A percentile compares a stretch with the other conserved stretches of the same genome.
Evolutionary conservation across 192 early-diverging fungal genomes (phyloP).

Genomic region (Rhizoclosmatium sp.): DNA sequence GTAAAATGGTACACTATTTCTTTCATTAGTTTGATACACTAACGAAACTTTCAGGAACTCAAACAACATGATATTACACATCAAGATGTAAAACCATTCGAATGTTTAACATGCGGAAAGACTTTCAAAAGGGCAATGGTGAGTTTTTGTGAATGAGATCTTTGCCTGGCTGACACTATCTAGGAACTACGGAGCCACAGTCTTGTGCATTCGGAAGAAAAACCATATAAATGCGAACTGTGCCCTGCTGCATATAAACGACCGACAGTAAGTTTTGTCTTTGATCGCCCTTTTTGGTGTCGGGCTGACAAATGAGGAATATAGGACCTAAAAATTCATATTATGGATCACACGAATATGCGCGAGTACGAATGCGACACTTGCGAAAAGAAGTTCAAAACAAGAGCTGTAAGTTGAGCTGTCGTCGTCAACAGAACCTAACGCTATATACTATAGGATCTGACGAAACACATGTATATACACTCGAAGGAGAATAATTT

Average conservation of each 20-base stretch:
- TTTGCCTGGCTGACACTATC: background rate
- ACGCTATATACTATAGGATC: conserved; percentile 15
- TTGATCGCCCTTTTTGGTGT: background rate
- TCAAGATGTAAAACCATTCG: conserved; percentile 24
- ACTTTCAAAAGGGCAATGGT: conserved; percentile 34
- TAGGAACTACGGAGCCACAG: conserved; percentile 32
- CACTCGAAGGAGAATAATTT: conserved; percentile 19
- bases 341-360: conserved; percentile 32
- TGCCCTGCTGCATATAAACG: conserved; percentile 31
- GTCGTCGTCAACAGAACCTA: background rate
- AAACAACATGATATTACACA: conserved; percentile 36
- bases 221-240: conserved; percentile 24
- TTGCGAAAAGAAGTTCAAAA: conserved; percentile 29
- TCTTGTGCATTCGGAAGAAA: conserved; percentile 23
- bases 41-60: conserved; percentile 26
- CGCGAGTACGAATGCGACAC: conserved; percentile 27
- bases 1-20: conserved; percentile 24
- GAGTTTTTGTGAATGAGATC: background rate
- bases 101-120: conserved; percentile 32
- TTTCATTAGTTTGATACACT: background rate
- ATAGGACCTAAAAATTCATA: conserved; percentile 32
- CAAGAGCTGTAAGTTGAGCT: conserved; percentile 1
- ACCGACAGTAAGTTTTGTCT: conserved; percentile 13
- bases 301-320: background rate
- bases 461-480: conserved; percentile 31